phyloP scores from a whole-genome alignment of 225 moss, liverwort and hornwort genomes.

The Anthoceros angustus region DNA sequence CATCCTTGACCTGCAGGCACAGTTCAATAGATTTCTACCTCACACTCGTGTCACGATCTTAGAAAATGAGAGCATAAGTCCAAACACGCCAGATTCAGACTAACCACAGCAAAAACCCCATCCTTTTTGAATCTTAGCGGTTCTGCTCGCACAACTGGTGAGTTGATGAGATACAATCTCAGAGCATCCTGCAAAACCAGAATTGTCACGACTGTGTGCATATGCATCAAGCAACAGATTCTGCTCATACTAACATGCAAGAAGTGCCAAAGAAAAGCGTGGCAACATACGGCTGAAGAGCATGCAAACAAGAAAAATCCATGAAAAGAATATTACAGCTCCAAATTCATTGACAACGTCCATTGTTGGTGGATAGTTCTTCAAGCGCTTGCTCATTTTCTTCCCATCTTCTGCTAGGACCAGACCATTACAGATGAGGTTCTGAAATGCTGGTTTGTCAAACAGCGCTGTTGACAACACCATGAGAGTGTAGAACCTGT shows the following conservation, averaged over 20 bases:
- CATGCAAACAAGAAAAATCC: not conserved
- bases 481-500: conserved; percentile 97
- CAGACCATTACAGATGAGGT: conserved; percentile 87
- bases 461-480: conserved; percentile 87
- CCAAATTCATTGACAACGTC: conserved; percentile 83
- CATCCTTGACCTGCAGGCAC: conserved; percentile 72
- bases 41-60: not conserved
- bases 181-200: conserved; percentile 60
- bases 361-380: conserved; percentile 63
- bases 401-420: conserved; percentile 92
- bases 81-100: conserved; percentile 5
- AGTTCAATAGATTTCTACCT: not conserved
- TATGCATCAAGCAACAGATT: not conserved
- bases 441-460: conserved; percentile 89
- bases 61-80: not conserved
- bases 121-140: conserved; percentile 79
- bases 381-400: conserved; percentile 87
- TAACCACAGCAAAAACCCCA: conserved; percentile 91
- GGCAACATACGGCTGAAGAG: not conserved
- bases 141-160: conserved; percentile 89
- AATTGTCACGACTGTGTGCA: not conserved
- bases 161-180: conserved; percentile 88
- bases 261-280: conserved; percentile 12
- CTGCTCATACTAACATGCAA: not conserved
- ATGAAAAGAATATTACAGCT: conserved; percentile 38